Evolutionary conservation across 495 filamentous ascomycete genomes (phyloP), one percentile per base, ranked within the genome.

Genomic region (Penicillium subrubescens): DNA sequence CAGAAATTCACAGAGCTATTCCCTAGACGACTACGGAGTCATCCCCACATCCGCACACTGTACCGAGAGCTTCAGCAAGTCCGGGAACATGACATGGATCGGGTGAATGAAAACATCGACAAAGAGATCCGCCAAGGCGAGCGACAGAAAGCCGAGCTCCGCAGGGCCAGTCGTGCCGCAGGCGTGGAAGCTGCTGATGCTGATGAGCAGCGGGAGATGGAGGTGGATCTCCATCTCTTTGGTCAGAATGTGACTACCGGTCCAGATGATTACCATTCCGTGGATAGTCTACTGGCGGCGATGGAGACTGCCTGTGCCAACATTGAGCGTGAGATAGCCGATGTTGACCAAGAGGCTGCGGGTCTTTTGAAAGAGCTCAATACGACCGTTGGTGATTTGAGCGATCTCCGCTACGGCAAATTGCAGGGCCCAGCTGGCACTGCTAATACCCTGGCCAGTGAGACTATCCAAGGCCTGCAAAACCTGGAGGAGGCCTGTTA

Each of bases 321-420:
- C 68, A 77, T 95, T 31, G 89, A 94, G 71, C 81, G 74, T 21
- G 89, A 94, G 61, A 84, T 92, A 62, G 73, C 78, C 56, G 77
- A 71, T 29, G 75, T 92, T 31, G 89, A 92, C 65, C 71, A 82
- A 57, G 88, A 94, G 63, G 87, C 90, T 37, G 79, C 84, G 0
- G 63, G 66, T 3, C 77, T 93, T 14, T 72, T 93, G 33, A 79
- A 82, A 11, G 82, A 88, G 39, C 83, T 93, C 50, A 82, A 82
- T 61, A 78, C 82, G 35, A 88, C 84, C 1, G 84, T 93, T 35
- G 88, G 88, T 31, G 86, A 86, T 51, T 74, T 96, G 78, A 94
- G 92, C 71, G 92, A 95, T 71, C 82, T 96, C 31, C 88, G 91
- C 50, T 95, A 94, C 69, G 92, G 92, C 39, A 89, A 88, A 58